Evolutionary conservation across 192 early-diverging fungal genomes (phyloP).

Genomic region (Linnemannia schmuckeri): DNA sequence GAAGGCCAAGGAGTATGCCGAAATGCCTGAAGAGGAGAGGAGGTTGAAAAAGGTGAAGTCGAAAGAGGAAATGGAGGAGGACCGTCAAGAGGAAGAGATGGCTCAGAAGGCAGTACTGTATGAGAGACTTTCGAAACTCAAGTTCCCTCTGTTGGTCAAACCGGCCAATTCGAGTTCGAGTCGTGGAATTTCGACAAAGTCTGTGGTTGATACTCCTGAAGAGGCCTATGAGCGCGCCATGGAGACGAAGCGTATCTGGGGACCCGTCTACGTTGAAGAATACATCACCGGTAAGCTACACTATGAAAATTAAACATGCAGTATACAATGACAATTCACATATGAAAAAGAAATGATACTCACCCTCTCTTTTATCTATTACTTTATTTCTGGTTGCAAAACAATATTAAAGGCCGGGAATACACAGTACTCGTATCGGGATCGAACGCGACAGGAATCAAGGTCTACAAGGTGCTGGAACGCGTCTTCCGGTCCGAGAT

Average conservation of each 20-base stretch:
- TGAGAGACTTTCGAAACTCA: constrained; percentile 24
- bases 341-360: background rate
- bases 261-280: constrained; percentile 49
- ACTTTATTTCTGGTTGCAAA: too few relatives aligned
- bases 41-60: background rate
- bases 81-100: constrained; percentile 8
- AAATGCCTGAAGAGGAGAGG: background rate
- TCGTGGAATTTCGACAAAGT: constrained; percentile 34
- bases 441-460: constrained; percentile 28
- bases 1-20: background rate
- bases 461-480: constrained; percentile 35
- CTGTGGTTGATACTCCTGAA: constrained; percentile 38
- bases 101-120: constrained; percentile 2
- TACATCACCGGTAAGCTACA: constrained; percentile 30
- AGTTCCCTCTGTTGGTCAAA: constrained; percentile 36
- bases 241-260: constrained; percentile 42
- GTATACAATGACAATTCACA: background rate
- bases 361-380: background rate
- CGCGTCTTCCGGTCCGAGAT: constrained; percentile 38
- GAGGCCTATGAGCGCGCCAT: constrained; percentile 36
- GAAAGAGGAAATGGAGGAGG: background rate
- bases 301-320: background rate
- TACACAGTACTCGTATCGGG: constrained; percentile 38
- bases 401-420: constrained; percentile 26
- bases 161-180: constrained; percentile 47